Percentiles rank a stretch among this genome's conserved stretches.
These are phyloP conservation scores for Yamadazyma dendronema DNA, from an alignment of 1,139 yeast species.

Conservation along the genomic window DNA sequence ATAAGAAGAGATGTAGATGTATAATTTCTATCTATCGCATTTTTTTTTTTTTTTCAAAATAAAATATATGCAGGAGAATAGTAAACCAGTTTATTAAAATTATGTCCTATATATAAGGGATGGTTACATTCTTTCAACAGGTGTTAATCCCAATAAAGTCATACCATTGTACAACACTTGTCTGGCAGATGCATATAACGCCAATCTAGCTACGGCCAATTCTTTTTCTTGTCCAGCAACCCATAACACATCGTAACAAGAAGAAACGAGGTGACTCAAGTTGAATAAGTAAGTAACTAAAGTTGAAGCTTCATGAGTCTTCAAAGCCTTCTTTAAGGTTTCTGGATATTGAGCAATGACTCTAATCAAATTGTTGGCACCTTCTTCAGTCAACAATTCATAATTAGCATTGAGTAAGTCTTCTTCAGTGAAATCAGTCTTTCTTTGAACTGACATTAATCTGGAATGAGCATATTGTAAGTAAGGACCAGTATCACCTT, in stretches of 20 bases:
- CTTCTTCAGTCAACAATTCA: slow-evolving; percentile 71
- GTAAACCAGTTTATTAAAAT: no score
- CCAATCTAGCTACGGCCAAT: slow-evolving; percentile 88
- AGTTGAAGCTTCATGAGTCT: slow-evolving; percentile 90
- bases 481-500: slow-evolving; percentile 99
- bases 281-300: slow-evolving; percentile 91
- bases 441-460: slow-evolving; percentile 91
- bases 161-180: slow-evolving; percentile 91
- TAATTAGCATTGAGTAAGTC: slow-evolving; percentile 60
- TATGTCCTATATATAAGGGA: no score
- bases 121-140: slow-evolving; percentile 94
- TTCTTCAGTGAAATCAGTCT: slow-evolving; percentile 53
- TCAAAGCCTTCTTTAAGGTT: slow-evolving; percentile 75
- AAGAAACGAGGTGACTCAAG: slow-evolving; percentile 90
- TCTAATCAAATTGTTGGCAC: slow-evolving; percentile 73
- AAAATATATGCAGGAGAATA: no score
- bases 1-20: no score
- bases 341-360: slow-evolving; percentile 90
- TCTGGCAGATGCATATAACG: slow-evolving; percentile 87
- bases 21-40: neutral
- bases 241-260: slow-evolving; percentile 94
- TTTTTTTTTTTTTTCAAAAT: no score
- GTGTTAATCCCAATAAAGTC: slow-evolving; percentile 87
- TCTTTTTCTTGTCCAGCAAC: slow-evolving; percentile 94
- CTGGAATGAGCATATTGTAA: slow-evolving; percentile 98